Evolutionary conservation across 345 rosid genomes (phyloP), one percentile per base, ranked within the genome.

Genomic region (Heritiera littoralis): DNA sequence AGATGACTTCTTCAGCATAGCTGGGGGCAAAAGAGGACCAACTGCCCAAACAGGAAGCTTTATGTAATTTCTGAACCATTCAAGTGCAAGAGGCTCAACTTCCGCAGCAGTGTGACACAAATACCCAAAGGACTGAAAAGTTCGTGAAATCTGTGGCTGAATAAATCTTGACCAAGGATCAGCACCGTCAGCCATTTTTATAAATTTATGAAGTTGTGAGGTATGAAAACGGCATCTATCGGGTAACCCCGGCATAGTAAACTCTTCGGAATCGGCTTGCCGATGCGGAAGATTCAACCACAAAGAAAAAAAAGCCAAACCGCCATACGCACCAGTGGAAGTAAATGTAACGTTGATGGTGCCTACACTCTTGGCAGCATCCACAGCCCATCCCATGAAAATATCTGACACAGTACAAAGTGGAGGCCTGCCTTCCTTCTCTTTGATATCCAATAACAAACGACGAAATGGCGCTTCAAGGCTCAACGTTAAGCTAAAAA

Each of bases 231-330:
- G 85, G 11, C 68, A 83, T 7, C 68, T 49, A 5, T 87, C 85
- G 0, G 88, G 90, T 55, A 89, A 89, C 0, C 89, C 88, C 1
- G 86, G 87, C 30, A 80, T 13, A 8, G 4, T 41, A 41, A 89
- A 87, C 75, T 86, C 82, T n/a, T 79, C 79, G 12, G 78, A 78
- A 48, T 76, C 78, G 1, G 61, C 69, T 7, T 17, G 30, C 8
- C 77, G 79, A 43, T 86, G 92, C 20, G 90, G 90, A 66, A 88
- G 88, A 82, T 83, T 81, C 23, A 82, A 63, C 90, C 88, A 87
- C 9, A 85, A 0, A n/a, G 89, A 87, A 0, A 63, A 18, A 63
- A 73, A 85, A 9, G 86, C 88, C 74, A 84, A 48, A 17, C 76
- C 60, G 1, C 88, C 87, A 52, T 86, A 86, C 0, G 88, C 89